Evolutionary conservation across 2,329 filamentous ascomycete genomes (phyloP).

Genomic region (Ceratocystis destructans): DNA sequence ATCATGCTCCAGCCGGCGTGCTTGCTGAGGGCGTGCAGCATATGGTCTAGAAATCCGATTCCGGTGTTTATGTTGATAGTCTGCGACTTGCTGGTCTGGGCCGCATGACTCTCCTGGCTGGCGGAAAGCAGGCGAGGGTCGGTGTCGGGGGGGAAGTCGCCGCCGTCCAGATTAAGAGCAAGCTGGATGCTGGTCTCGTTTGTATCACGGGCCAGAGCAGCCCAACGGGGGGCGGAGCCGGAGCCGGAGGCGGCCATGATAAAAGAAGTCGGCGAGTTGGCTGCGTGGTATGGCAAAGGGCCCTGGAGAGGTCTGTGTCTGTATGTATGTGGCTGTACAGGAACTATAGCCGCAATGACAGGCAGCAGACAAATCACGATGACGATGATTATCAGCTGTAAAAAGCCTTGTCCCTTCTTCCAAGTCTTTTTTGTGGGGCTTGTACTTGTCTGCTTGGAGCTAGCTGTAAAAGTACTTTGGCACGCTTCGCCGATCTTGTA

Average conservation of each 20-base stretch:
- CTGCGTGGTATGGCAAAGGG: neutral
- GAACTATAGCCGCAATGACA: neutral
- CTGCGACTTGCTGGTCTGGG: slow-evolving; percentile 71
- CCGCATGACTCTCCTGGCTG: slow-evolving; percentile 53
- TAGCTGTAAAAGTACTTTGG: neutral
- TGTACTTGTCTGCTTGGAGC: neutral
- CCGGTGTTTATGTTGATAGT: slow-evolving; percentile 80
- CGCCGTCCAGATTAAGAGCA: slow-evolving; percentile 85
- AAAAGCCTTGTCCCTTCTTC: neutral
- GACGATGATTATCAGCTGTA: neutral
- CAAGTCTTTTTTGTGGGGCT: neutral
- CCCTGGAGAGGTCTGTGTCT: neutral
- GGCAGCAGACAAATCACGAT: neutral
- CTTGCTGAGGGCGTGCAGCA: slow-evolving; percentile 93
- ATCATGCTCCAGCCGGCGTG: slow-evolving; percentile 88
- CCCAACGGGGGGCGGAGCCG: slow-evolving; percentile 42
- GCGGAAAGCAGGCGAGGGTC: slow-evolving; percentile 39
- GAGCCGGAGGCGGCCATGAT: slow-evolving; percentile 6
- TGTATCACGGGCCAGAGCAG: slow-evolving; percentile 72
- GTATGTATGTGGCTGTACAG: neutral
- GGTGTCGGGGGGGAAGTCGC: slow-evolving; percentile 53
- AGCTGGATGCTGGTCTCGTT: slow-evolving; percentile 97
- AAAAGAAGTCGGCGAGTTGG: neutral
- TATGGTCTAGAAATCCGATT: slow-evolving; percentile 96
- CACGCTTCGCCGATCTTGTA: neutral